Conservation (phyloP, 1,284 basidiomycete species). For the Ustilago shanxiensis region DNA sequence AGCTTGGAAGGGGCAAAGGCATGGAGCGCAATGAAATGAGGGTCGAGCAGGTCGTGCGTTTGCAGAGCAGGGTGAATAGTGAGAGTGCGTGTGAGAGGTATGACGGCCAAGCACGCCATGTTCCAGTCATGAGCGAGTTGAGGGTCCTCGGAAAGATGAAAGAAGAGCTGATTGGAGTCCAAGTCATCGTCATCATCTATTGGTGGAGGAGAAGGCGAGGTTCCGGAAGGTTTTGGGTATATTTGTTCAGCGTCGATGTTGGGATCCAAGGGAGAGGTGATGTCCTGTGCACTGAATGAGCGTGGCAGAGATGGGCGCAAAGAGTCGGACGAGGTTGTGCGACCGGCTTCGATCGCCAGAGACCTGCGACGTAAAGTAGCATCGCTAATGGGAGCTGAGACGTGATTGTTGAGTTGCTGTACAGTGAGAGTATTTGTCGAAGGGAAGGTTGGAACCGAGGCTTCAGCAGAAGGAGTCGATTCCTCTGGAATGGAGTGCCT, state of each 20-base stretch:
- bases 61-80: slow-evolving; percentile 1
- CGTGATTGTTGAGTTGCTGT: slow-evolving; percentile 30
- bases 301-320: slow-evolving; percentile 16
- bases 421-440: slow-evolving; percentile 29
- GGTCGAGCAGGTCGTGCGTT: slow-evolving; percentile 11
- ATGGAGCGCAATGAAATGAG: slow-evolving; percentile 32
- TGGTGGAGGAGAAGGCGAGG: slow-evolving; percentile 7
- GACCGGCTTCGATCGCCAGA: slow-evolving; percentile 27
- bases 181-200: slow-evolving; percentile 42
- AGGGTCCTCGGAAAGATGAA: slow-evolving; percentile 30
- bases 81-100: slow-evolving; percentile 28
- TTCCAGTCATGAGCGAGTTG: slow-evolving; percentile 24
- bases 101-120: slow-evolving; percentile 21
- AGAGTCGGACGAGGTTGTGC: background rate
- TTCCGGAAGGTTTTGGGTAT: background rate
- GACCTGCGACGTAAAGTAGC: slow-evolving; percentile 35
- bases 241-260: background rate
- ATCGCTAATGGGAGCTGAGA: slow-evolving; percentile 33
- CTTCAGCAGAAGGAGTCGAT: slow-evolving; percentile 19
- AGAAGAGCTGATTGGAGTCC: slow-evolving; percentile 32
- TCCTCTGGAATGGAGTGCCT: slow-evolving; percentile 42
- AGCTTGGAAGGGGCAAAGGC: slow-evolving; percentile 42
- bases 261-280: slow-evolving; percentile 6
- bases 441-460: slow-evolving; percentile 8
- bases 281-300: slow-evolving; percentile 29